Percentiles rank a stretch among this genome's conserved stretches.
These are phyloP conservation scores for Trichophyton mentagrophytes DNA, from an alignment of 2,329 filamentous ascomycete species.

Conservation along the genomic window DNA sequence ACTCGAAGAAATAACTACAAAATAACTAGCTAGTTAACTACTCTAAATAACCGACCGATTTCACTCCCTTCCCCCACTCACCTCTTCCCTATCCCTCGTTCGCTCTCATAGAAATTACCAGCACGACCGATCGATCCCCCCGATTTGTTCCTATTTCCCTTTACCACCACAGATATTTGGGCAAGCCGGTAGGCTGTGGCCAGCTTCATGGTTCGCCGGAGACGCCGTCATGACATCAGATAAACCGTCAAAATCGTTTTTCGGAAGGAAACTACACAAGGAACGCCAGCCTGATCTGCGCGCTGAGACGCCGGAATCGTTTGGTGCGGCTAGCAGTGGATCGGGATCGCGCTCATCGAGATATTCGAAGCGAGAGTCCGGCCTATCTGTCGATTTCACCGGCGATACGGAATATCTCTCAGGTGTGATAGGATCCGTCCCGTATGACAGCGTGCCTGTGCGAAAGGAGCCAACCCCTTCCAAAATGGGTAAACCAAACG, in stretches of 20 bases:
- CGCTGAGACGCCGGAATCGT: slow-evolving; percentile 42
- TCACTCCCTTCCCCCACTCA: neutral
- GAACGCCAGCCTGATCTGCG: slow-evolving; percentile 50
- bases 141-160: neutral
- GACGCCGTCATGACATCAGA: slow-evolving; percentile 40
- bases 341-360: slow-evolving; percentile 58
- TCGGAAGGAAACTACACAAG: slow-evolving; percentile 65
- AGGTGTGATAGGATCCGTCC: slow-evolving; percentile 75
- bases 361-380: slow-evolving; percentile 58
- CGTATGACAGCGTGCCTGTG: slow-evolving; percentile 58
- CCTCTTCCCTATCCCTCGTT: neutral
- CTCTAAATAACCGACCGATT: neutral
- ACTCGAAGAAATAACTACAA: neutral
- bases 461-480: slow-evolving; percentile 62
- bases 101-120: neutral
- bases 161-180: neutral
- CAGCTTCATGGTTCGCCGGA: neutral
- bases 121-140: neutral
- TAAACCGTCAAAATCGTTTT: slow-evolving; percentile 73
- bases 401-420: slow-evolving; percentile 59
- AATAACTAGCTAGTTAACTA: neutral
- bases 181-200: neutral
- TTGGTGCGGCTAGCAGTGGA: slow-evolving; percentile 43
- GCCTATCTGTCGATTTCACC: slow-evolving; percentile 57
- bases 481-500: slow-evolving; percentile 66